Percentiles rank a stretch among this genome's conserved stretches.
These are phyloP conservation scores for Termitomyces sp. DNA, from an alignment of 768 basidiomycete genomes.

Conservation along the genomic window DNA sequence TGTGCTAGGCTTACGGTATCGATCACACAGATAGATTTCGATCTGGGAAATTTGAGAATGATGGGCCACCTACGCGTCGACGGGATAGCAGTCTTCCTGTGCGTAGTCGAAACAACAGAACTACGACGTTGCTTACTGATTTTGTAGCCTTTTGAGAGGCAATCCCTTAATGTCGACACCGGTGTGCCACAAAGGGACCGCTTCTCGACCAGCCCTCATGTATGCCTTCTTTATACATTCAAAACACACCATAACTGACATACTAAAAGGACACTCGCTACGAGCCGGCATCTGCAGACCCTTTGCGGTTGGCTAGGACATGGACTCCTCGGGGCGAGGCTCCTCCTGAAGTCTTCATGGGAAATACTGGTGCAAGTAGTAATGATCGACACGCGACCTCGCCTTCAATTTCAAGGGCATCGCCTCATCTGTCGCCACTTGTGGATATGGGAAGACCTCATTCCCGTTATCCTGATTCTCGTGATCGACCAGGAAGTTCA, in stretches of 20 bases:
- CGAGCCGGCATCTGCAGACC: slow-evolving; percentile 5
- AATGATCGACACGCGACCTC: slow-evolving; percentile 22
- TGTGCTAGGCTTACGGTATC: slow-evolving; percentile 12
- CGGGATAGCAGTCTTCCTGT: slow-evolving; percentile 18
- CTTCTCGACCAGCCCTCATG: slow-evolving; percentile 10
- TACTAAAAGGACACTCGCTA: slow-evolving; percentile 5
- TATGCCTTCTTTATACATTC: neutral
- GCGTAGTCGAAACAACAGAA: neutral
- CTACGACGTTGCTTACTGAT: neutral
- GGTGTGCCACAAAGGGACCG: slow-evolving; percentile 2
- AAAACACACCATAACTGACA: neutral
- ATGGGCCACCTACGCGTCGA: slow-evolving; percentile 9
- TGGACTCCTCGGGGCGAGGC: slow-evolving; percentile 24
- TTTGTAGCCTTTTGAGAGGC: slow-evolving; percentile 11
- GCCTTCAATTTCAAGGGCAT: slow-evolving; percentile 28
- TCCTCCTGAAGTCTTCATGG: slow-evolving; percentile 14
- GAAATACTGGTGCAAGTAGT: slow-evolving; percentile 4
- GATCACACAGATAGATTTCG: slow-evolving; percentile 17
- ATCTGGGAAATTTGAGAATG: slow-evolving; percentile 11
- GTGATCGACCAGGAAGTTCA: slow-evolving; percentile 15
- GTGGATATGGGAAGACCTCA: slow-evolving; percentile 15
- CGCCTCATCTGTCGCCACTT: slow-evolving; percentile 24
- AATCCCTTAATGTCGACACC: slow-evolving; percentile 8
- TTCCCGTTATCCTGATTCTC: slow-evolving; percentile 17
- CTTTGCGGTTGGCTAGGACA: slow-evolving; percentile 15